These are phyloP conservation scores for Trichosporon inkin DNA, from an alignment of 1,284 basidiomycete species.

Conservation along the genomic window DNA sequence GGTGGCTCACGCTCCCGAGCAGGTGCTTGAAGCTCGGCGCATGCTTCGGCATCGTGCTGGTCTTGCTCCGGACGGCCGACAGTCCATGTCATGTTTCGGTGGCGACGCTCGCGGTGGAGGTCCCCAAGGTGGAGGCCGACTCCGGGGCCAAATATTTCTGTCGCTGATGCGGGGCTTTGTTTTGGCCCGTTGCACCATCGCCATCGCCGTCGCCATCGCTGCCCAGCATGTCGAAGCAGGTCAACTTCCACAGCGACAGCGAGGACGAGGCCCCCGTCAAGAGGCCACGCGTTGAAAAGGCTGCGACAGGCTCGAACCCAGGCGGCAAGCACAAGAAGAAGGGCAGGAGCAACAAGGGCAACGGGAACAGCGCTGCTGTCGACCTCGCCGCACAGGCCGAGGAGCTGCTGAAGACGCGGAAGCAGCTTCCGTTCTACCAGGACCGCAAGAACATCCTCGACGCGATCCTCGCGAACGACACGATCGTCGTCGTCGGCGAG, in stretches of 20 bases:
- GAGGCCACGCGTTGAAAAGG: not conserved
- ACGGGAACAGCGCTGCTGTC: constrained; percentile 20
- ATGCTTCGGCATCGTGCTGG: constrained; percentile 40
- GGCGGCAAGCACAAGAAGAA: constrained; percentile 9
- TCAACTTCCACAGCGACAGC: constrained; percentile 9
- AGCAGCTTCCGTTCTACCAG: constrained; percentile 70
- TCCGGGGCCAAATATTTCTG: not conserved
- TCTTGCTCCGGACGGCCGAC: no score
- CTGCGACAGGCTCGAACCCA: not conserved
- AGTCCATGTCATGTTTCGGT: not conserved
- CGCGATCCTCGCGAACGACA: constrained; percentile 72
- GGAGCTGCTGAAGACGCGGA: constrained; percentile 60
- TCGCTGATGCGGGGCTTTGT: not conserved
- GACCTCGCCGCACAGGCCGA: constrained; percentile 29
- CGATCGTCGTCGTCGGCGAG: constrained; percentile 82
- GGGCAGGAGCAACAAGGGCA: constrained; percentile 12
- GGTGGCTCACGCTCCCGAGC: constrained; percentile 19
- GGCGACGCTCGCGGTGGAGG: not conserved
- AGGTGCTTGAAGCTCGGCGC: constrained; percentile 44
- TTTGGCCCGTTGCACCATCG: constrained; percentile 42
- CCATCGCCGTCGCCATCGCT: not conserved
- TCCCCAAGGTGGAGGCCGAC: constrained; percentile 1
- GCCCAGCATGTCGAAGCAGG: not conserved
- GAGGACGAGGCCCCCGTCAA: not conserved
- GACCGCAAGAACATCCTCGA: constrained; percentile 70